Evolutionary conservation across 225 moss, liverwort and hornwort genomes (phyloP), one percentile per base, ranked within the genome.

Genomic region (Neckera pumila): DNA sequence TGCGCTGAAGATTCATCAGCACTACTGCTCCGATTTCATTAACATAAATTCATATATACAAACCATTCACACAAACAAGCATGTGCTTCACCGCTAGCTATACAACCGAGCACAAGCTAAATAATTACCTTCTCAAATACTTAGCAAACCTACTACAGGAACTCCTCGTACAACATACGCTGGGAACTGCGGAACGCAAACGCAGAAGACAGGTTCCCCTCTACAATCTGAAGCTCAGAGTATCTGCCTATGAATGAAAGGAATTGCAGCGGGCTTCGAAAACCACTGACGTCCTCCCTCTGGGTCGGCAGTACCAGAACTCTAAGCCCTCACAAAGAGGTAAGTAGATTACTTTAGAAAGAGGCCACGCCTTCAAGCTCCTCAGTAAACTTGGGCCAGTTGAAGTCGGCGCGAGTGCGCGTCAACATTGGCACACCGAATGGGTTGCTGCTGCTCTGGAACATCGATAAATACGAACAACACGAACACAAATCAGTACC

Each of bases 361-460:
- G 90, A 74, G 56, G 87, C 87, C 77, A 77, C 71, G 5, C 76
- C 89, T 43, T 85, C 90, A 26, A 90, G 57, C 79, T 90, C 84
- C 5, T 93, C 93, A n/a, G 83, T 87, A 15, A 93, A 60, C 61
- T 87, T 91, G 28, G 92, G 90, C 98, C 98, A 98, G 75, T 97
- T 90, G 38, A 96, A 91, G 45, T 88, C 85, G 4, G 96, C 96
- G 2, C 88, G 87, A 62, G 94, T 92, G 6, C 96, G 93, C 73
- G 92, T 82, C 93, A 95, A 90, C 92, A 98, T 82, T 63, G 93
- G 88, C 59, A 97, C 96, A 59, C 98, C 98, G 43, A 90, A 88
- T 26, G 89, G 85, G 43, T 95, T 89, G 23, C 45, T 92, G 42
- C 91, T 90, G 80, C 94, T 81, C 96, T 96, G 94, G 45, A 75